These are phyloP conservation scores for Orbilia blumenaviensis DNA, from an alignment of 2,329 filamentous ascomycete species.

Conservation along the genomic window DNA sequence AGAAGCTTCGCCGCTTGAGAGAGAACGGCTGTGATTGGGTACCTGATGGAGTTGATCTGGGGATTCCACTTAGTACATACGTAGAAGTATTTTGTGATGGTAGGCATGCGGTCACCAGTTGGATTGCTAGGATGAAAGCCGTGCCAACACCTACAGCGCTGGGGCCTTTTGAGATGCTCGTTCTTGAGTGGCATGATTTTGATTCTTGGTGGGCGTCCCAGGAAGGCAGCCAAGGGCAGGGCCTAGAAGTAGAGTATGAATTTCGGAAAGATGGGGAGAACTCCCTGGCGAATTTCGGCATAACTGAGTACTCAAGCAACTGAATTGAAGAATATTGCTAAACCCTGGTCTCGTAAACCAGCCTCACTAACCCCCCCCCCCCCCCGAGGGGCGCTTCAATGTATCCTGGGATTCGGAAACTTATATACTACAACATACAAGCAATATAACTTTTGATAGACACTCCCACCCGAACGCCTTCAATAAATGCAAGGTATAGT, in stretches of 20 bases:
- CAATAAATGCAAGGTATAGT: background rate
- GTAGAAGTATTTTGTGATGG: background rate
- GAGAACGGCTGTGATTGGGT: background rate
- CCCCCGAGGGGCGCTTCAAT: too few species aligned
- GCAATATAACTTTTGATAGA: background rate
- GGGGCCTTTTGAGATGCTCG: too few species aligned
- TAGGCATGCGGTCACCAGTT: background rate
- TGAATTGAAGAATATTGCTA: background rate
- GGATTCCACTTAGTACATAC: background rate
- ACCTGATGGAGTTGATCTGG: background rate
- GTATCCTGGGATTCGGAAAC: background rate
- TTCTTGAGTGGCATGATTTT: constrained; percentile 20
- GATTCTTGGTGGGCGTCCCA: constrained; percentile 12
- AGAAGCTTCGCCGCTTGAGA: background rate
- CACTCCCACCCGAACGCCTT: constrained; percentile 28
- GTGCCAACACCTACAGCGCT: too few species aligned
- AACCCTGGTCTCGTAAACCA: too few species aligned
- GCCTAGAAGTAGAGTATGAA: background rate
- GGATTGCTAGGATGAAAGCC: background rate
- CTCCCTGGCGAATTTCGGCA: background rate
- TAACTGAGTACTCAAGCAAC: background rate
- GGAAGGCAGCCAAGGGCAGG: background rate
- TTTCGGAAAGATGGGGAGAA: background rate
- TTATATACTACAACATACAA: background rate
- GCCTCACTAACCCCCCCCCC: too few species aligned